These are phyloP conservation scores for Hypoxylon sp. DNA, from an alignment of 2,329 filamentous ascomycete genomes.

Conservation along the genomic window DNA sequence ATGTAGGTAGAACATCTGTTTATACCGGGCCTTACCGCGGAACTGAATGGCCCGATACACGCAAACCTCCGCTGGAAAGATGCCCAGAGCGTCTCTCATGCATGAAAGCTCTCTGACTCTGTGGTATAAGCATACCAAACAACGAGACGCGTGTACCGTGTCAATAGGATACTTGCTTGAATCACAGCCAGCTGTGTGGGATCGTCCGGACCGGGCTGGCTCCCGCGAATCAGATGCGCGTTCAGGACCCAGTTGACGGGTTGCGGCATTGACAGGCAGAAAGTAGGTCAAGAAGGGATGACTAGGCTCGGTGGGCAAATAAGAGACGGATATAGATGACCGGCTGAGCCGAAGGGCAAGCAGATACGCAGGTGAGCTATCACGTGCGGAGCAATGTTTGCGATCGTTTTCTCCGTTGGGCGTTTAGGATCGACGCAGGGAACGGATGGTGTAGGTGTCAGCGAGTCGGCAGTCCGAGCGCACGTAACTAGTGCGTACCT, in stretches of 20 bases:
- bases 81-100: neutral
- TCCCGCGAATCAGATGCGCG: neutral
- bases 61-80: too few relatives aligned
- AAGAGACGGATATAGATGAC: too few relatives aligned
- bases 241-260: constrained; percentile 3
- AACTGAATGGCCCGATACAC: too few relatives aligned
- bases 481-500: too few relatives aligned
- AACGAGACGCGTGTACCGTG: too few relatives aligned
- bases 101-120: neutral
- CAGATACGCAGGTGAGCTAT: neutral
- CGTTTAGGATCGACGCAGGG: constrained; percentile 25
- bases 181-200: constrained; percentile 23
- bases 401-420: constrained; percentile 8
- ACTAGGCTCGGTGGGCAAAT: neutral
- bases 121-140: too few relatives aligned
- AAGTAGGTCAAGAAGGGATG: neutral
- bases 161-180: constrained; percentile 25
- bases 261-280: constrained; percentile 5
- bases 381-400: neutral
- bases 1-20: too few relatives aligned
- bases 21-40: too few relatives aligned
- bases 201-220: constrained; percentile 13
- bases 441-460: neutral
- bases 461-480: neutral
- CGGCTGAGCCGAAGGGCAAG: neutral